Base-by-base conservation (phyloP, 2,329 filamentous ascomycete species). In the Colletotrichum sp. region DNA sequence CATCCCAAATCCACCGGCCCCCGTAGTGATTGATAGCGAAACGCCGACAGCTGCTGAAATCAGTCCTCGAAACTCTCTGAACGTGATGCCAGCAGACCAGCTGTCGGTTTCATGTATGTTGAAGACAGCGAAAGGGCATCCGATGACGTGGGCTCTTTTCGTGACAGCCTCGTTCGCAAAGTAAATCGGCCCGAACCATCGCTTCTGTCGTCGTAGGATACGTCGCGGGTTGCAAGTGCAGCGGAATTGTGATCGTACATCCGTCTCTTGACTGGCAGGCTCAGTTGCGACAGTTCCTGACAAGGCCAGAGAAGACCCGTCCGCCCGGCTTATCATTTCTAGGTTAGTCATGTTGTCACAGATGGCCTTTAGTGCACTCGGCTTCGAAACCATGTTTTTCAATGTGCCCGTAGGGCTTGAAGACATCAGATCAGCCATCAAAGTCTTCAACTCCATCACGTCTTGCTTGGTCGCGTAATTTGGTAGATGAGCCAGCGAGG, bases 231-330 rank as follows among this genome's bases (percentile, higher is more conserved):
- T 64, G 22, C 60, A 64, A 18, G 22, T 22, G 32, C 60, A 64
- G 10, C 0, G 10, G 7, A 28, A 64, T 2, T 18, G 13, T 27
- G 32, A 39, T 8, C 15, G 25, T 28, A 18, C 10, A 2, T 4
- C 0, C 25, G 4, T 18, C 55, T 58, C 55, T 58, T 3, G 55
- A 4, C 7, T 16, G 55, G 6, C 0, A 56, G 25, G 52, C 25
- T 3, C 7, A 6, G 6, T 56, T 56, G 7, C 6, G 16, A 28
- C 13, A 18, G 13, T 18, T 10, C 2, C 13, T 0, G 52, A 56
- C 7, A 0, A 9, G 4, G 1, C 25, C 12, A 27, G 16, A 16
- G 22, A 34, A 5, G 25, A n/a, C 7, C 28, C 18, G 0, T 32
- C 8, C 58, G 13, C 13, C 0, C 5, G 18, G 27, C 15, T 18